phyloP scores from a whole-genome alignment of 1,284 basidiomycete species.

The Fomitiporia mediterranea region DNA sequence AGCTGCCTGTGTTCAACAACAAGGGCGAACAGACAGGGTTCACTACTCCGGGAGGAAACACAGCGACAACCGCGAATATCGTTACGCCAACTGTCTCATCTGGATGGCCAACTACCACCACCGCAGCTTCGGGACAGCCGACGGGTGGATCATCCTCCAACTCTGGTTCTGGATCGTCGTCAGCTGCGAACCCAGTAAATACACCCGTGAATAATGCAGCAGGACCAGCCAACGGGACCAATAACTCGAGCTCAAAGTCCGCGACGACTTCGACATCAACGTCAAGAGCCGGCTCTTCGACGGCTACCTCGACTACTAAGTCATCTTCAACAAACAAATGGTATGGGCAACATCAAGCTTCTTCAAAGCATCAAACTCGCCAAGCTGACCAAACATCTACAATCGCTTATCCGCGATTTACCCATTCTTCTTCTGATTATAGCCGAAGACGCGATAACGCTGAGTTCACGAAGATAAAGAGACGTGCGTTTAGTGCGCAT shows the following conservation, averaged over 20 bases:
- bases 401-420: not conserved
- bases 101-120: slow-evolving; percentile 13
- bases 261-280: not conserved
- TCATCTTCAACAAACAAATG: not conserved
- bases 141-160: not conserved
- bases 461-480: not conserved
- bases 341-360: not conserved
- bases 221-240: not conserved
- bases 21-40: slow-evolving; percentile 12
- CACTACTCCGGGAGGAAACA: slow-evolving; percentile 8
- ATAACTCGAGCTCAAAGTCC: not conserved
- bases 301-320: not conserved
- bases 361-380: not conserved
- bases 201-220: not conserved
- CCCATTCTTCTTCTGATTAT: not conserved
- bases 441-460: slow-evolving; percentile 1
- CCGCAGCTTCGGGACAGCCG: not conserved
- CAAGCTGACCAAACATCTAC: not conserved
- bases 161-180: not conserved
- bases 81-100: slow-evolving; percentile 5
- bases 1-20: slow-evolving; percentile 14
- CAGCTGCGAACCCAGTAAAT: not conserved
- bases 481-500: slow-evolving; percentile 1
- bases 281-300: not conserved
- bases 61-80: slow-evolving; percentile 14